phyloP scores from a whole-genome alignment of 495 filamentous ascomycete genomes.

The Talaromyces adpressus region DNA sequence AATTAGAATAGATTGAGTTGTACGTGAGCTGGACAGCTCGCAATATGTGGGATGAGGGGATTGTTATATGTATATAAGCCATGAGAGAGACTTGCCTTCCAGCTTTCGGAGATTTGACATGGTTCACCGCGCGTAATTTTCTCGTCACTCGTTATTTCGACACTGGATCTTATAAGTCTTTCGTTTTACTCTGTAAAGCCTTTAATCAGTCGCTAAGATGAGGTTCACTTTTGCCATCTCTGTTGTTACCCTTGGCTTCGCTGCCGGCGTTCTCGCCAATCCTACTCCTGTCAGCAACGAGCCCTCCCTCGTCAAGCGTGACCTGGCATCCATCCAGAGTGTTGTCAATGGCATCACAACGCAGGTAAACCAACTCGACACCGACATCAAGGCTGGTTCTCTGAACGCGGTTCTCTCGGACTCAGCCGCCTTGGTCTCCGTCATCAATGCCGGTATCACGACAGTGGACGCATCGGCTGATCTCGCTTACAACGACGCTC shows the following conservation, averaged over 20 bases:
- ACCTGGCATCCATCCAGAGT: constrained; percentile 4
- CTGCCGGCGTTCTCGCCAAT: background rate
- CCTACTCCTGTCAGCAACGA: background rate
- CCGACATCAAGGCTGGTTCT: background rate
- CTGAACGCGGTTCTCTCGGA: background rate
- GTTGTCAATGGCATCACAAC: background rate
- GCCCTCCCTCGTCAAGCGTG: background rate
- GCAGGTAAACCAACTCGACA: background rate
- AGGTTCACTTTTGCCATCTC: background rate
- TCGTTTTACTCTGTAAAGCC: background rate
- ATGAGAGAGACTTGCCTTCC: background rate
- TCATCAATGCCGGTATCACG: constrained; percentile 2
- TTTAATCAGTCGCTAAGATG: background rate
- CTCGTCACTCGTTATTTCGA: background rate
- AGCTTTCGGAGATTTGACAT: background rate
- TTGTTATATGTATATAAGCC: background rate
- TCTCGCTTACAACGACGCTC: background rate
- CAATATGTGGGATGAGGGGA: background rate
- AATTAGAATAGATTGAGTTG: background rate
- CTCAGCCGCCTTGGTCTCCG: background rate
- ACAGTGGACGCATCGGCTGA: background rate
- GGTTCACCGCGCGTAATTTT: too few species aligned
- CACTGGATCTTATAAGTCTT: background rate
- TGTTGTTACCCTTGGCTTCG: background rate
- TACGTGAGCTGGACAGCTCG: background rate